phyloP scores from a whole-genome alignment of 345 rosid genomes.

The Acer campestre region DNA sequence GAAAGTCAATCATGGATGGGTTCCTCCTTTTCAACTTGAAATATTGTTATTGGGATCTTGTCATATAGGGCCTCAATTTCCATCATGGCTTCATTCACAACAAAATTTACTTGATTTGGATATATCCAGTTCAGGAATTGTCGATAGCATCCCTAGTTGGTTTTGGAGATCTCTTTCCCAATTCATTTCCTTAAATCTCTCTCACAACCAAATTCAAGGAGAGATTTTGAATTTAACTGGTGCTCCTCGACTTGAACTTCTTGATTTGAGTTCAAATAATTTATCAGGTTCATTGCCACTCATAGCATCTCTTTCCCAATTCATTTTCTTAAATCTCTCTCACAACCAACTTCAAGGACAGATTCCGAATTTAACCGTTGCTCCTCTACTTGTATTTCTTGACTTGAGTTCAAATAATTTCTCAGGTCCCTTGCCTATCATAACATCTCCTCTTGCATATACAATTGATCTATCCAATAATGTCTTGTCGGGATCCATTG shows the following conservation, averaged over 20 bases:
- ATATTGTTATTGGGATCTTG: no score
- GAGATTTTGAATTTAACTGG: slow-evolving; percentile 13
- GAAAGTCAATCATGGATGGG: no score
- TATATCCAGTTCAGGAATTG: slow-evolving; percentile 27
- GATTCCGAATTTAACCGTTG: slow-evolving; percentile 16
- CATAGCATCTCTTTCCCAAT: background rate
- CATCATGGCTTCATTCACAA: no score
- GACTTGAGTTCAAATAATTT: slow-evolving; percentile 27
- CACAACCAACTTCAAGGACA: no score
- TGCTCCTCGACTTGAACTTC: background rate
- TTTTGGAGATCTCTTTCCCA: slow-evolving; percentile 25
- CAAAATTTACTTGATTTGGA: slow-evolving; percentile 14
- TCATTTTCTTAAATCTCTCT: background rate
- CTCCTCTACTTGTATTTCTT: background rate
- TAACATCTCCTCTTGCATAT: no score
- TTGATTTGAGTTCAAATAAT: slow-evolving; percentile 27
- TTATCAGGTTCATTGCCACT: slow-evolving; percentile 11
- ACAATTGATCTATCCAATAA: no score
- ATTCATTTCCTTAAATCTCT: background rate
- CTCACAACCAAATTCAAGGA: no score
- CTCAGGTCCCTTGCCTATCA: background rate
- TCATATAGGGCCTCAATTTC: no score
- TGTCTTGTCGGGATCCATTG: no score
- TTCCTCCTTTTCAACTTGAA: no score
- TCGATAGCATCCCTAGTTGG: slow-evolving; percentile 30